Evolutionary conservation across 2,329 filamentous ascomycete species (phyloP).

Genomic region (Clonostachys sp.): DNA sequence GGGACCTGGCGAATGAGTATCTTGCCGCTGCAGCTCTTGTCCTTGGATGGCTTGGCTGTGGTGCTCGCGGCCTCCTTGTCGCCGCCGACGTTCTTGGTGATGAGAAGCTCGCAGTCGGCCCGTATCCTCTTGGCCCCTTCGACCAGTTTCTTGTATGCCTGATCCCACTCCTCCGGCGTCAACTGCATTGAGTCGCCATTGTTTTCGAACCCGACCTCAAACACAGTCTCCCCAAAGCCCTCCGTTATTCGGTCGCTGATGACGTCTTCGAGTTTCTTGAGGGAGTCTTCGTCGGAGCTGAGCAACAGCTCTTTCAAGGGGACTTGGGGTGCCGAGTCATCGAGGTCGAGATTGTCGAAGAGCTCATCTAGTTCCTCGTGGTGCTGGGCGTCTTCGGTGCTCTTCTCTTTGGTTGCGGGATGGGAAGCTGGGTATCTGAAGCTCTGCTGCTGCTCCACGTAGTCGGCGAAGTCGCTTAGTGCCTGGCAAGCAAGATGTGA

Average conservation of each 20-base stretch:
- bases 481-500: slow-evolving; percentile 39
- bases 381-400: slow-evolving; percentile 35
- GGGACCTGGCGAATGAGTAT: slow-evolving; percentile 76
- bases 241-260: slow-evolving; percentile 70
- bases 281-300: slow-evolving; percentile 50
- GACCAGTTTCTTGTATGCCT: slow-evolving; percentile 61
- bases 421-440: slow-evolving; percentile 49
- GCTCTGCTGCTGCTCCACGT: slow-evolving; percentile 90
- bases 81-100: slow-evolving; percentile 88
- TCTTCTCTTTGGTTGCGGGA: slow-evolving; percentile 11
- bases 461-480: slow-evolving; percentile 94
- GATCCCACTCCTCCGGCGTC: slow-evolving; percentile 68
- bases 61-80: slow-evolving; percentile 64
- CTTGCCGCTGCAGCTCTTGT: slow-evolving; percentile 78
- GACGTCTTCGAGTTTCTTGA: slow-evolving; percentile 59
- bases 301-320: slow-evolving; percentile 75
- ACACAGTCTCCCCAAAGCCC: slow-evolving; percentile 83
- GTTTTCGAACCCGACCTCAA: slow-evolving; percentile 89
- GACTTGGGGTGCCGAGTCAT: slow-evolving; percentile 63
- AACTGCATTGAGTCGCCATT: slow-evolving; percentile 82
- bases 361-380: slow-evolving; percentile 88
- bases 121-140: slow-evolving; percentile 59
- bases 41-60: slow-evolving; percentile 48
- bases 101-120: slow-evolving; percentile 75
- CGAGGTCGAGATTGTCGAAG: slow-evolving; percentile 80